Conservation (phyloP, 2,329 filamentous ascomycete species). For the Bipolaris oryzae region DNA sequence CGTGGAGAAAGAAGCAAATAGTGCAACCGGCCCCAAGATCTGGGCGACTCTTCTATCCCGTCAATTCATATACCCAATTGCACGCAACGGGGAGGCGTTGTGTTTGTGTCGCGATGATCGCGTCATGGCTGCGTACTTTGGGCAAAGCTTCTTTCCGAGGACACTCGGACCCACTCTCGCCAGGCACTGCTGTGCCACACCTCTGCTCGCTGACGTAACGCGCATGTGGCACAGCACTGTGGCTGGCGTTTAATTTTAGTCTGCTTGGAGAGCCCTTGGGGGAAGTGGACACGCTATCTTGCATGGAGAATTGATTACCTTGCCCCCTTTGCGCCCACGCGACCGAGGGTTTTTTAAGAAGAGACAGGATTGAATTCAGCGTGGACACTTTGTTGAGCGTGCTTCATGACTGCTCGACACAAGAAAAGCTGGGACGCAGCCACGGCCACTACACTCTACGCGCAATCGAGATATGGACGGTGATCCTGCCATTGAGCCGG, state of each 20-base stretch:
- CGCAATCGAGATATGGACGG: slow-evolving; percentile 65
- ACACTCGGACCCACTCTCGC: slow-evolving; percentile 1
- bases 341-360: neutral
- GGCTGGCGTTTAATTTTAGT: slow-evolving; percentile 19
- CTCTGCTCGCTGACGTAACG: slow-evolving; percentile 28
- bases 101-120: slow-evolving; percentile 31
- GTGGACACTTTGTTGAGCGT: neutral
- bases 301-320: slow-evolving; percentile 10
- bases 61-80: slow-evolving; percentile 11
- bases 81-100: slow-evolving; percentile 14
- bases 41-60: slow-evolving; percentile 3
- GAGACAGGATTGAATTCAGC: slow-evolving; percentile 15
- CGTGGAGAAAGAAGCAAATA: slow-evolving; percentile 13
- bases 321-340: slow-evolving; percentile 26
- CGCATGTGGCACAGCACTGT: slow-evolving; percentile 11
- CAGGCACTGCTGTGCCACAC: slow-evolving; percentile 2
- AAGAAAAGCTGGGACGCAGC: slow-evolving; percentile 30
- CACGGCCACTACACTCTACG: slow-evolving; percentile 23
- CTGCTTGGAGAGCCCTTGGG: slow-evolving; percentile 17
- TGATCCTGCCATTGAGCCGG: slow-evolving; percentile 70
- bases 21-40: slow-evolving; percentile 4
- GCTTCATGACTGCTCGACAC: slow-evolving; percentile 29
- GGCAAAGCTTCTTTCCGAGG: slow-evolving; percentile 28
- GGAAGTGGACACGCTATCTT: slow-evolving; percentile 42
- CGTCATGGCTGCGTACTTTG: slow-evolving; percentile 38